phyloP scores from a whole-genome alignment of 352 stramenopile species.

The Globisporangium mamillatum region DNA sequence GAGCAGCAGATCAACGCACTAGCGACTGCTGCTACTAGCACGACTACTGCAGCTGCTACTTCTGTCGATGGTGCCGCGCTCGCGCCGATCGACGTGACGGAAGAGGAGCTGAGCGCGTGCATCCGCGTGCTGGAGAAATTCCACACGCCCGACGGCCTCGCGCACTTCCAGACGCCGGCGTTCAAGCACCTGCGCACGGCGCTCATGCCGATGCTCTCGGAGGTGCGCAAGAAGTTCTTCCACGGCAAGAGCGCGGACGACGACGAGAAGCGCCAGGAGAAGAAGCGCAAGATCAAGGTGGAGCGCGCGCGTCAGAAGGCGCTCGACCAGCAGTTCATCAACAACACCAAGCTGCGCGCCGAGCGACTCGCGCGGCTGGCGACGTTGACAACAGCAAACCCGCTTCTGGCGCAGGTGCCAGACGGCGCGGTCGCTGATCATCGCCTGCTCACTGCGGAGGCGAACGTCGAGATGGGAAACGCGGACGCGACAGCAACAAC shows the following conservation, averaged over 20 bases:
- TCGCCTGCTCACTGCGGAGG: constrained; percentile 18
- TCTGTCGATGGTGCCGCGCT: not conserved
- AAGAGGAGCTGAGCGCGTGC: constrained; percentile 55
- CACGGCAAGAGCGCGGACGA: constrained; percentile 44
- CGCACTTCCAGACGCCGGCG: constrained; percentile 43
- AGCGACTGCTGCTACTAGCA: not conserved
- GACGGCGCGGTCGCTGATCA: constrained; percentile 36
- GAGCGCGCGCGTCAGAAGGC: constrained; percentile 62
- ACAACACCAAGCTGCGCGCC: constrained; percentile 74
- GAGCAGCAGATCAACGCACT: not conserved
- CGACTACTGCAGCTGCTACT: not conserved
- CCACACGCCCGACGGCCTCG: constrained; percentile 40
- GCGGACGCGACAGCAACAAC: not conserved
- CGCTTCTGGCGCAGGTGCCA: constrained; percentile 58
- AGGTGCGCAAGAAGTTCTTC: constrained; percentile 65
- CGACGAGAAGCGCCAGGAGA: constrained; percentile 50
- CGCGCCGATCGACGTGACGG: constrained; percentile 29
- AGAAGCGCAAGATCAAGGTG: constrained; percentile 67
- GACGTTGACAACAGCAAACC: constrained; percentile 53
- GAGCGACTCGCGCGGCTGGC: constrained; percentile 54
- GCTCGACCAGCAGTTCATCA: constrained; percentile 75
- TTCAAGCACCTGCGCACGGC: constrained; percentile 69
- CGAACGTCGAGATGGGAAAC: constrained; percentile 8
- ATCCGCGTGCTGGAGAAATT: constrained; percentile 55
- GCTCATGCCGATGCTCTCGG: constrained; percentile 52